phyloP scores from a whole-genome alignment of 2,329 filamentous ascomycete species.

The Domatiomyces globalis region DNA sequence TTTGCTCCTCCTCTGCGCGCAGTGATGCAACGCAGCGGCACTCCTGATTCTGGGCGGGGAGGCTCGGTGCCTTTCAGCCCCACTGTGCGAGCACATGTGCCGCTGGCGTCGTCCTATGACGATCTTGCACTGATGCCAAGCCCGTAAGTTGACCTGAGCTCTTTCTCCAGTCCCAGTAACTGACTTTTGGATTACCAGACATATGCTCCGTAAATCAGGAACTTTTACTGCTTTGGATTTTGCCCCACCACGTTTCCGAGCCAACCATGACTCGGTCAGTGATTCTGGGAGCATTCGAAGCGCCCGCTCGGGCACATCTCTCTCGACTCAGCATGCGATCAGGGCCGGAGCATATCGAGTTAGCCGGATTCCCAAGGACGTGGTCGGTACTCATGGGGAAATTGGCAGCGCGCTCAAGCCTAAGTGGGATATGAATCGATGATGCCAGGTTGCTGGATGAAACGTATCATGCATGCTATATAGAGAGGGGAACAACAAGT shows the following conservation, averaged over 20 bases:
- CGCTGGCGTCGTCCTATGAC: constrained; percentile 70
- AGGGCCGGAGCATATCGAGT: constrained; percentile 74
- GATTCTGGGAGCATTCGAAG: constrained; percentile 43
- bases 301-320: constrained; percentile 65
- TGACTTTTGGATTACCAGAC: constrained; percentile 23
- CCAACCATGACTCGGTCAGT: constrained; percentile 25
- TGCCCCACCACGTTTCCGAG: constrained; percentile 36
- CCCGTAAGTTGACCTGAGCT: constrained; percentile 51
- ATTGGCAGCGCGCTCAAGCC: constrained; percentile 46
- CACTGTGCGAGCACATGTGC: constrained; percentile 58
- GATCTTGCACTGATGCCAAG: constrained; percentile 75
- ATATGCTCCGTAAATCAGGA: constrained; percentile 35
- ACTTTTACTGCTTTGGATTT: constrained; percentile 37
- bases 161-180: neutral
- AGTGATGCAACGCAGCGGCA: constrained; percentile 55
- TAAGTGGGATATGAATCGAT: constrained; percentile 36
- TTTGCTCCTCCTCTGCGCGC: constrained; percentile 67
- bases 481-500: neutral
- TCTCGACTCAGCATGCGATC: constrained; percentile 54
- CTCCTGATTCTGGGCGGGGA: constrained; percentile 46
- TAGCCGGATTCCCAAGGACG: constrained; percentile 66
- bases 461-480: neutral
- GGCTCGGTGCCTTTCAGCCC: constrained; percentile 52
- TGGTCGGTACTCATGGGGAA: constrained; percentile 62
- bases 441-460: neutral